Base-by-base conservation (phyloP, 179 eudicot genomes). In the Dionaea muscipula region DNA sequence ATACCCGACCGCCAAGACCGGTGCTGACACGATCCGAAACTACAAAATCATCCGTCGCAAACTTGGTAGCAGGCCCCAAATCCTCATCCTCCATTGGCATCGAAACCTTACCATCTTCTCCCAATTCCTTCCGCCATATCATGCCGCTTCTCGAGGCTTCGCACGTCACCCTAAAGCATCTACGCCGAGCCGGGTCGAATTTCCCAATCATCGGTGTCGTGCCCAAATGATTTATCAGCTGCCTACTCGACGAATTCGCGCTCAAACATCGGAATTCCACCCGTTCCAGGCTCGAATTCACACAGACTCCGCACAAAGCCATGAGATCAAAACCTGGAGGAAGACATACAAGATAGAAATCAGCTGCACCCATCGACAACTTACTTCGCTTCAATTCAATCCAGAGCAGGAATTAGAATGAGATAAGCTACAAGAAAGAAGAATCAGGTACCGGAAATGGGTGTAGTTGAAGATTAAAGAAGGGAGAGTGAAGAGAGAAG, bases 1-100 rank as follows among this genome's bases (percentile, higher is more conserved):
- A 23, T 64, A 93, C 99, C 94, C 89, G 62, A 14, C 94, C 86
- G 59, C 85, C 67, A 35, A 88, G 99, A 47, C 99, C 99, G 61
- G 76, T 70, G 75, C 99, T 85, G 60, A 88, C 90, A 25, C 73
- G 61, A 69, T 89, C 85, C 26, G 74, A 63, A 60, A 89, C 70
- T 57, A 72, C 63, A 22, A 93, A 85, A 72, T 85, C 96, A 44
- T 86, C 81, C 75, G 79, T 82, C 47, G 60, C 61, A 68, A 85
- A 93, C 82, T 80, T 85, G 26, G 74, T 69, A 53, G 78, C 96
- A 54, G 79, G 83, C 52, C 81, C 84, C 44, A 83, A 68, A 45
- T 88, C 95, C 26, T 64, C 72, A 59, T 78, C 93, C 15, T 78
- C 67, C n/a, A 48, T 57, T 56, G 56, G 53, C 66, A 60, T 68